These are phyloP conservation scores for Brassica hybrid DNA, from an alignment of 441 rosid species.

Conservation along the genomic window DNA sequence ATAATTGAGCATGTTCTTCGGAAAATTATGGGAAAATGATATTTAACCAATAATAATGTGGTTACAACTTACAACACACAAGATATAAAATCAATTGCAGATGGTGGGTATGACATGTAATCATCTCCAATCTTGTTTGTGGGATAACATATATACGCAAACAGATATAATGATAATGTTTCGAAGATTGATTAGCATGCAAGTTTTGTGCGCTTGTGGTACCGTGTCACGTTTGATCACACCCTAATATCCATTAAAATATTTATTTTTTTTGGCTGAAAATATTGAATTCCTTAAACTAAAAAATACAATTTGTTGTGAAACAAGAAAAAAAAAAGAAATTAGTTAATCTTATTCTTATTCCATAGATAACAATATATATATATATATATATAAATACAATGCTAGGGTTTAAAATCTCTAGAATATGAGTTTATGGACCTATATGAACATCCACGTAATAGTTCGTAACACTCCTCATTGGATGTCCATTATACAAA, in stretches of 20 bases:
- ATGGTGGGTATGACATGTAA: constrained; percentile 40
- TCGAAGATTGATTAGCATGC: constrained; percentile 8
- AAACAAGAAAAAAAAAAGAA: too few relatives aligned
- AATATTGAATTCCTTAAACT: too few relatives aligned
- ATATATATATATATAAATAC: too few relatives aligned
- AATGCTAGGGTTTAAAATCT: too few relatives aligned
- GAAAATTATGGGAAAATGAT: constrained; percentile 28
- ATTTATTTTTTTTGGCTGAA: neutral
- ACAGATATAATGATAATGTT: constrained; percentile 28
- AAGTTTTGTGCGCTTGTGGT: constrained; percentile 39
- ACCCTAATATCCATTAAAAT: neutral
- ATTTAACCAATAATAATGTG: constrained; percentile 32
- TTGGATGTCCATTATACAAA: too few relatives aligned
- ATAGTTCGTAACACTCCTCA: too few relatives aligned
- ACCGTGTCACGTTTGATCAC: constrained; percentile 25
- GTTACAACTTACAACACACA: constrained; percentile 40
- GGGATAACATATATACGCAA: constrained; percentile 2
- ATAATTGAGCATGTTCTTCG: constrained; percentile 34
- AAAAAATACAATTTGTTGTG: too few relatives aligned
- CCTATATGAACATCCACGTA: too few relatives aligned
- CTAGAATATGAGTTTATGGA: too few relatives aligned
- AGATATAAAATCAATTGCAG: constrained; percentile 27
- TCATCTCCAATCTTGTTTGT: constrained; percentile 36
- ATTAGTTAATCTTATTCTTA: too few relatives aligned
- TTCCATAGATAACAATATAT: too few relatives aligned